These are phyloP conservation scores for Saturnispora zaruensis DNA, from an alignment of 805 yeast genomes.

Conservation along the genomic window DNA sequence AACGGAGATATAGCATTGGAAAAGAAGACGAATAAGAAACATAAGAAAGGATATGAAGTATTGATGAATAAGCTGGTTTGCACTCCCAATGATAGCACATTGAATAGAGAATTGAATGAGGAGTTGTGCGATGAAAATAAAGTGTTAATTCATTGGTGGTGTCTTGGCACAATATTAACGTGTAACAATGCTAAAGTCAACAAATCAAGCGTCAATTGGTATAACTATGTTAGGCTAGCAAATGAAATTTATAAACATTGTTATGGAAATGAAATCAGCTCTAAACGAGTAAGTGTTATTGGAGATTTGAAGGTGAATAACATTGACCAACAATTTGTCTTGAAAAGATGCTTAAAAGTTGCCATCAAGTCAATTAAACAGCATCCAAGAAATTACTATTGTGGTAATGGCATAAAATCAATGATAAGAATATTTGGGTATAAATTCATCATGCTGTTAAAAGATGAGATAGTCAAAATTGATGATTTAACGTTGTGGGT, in stretches of 20 bases:
- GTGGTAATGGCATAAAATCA: constrained; percentile 32
- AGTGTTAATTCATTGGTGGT: constrained; percentile 5
- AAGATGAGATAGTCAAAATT: background rate
- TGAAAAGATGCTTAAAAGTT: background rate
- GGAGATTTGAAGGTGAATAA: background rate
- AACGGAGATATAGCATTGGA: background rate
- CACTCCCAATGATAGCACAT: background rate
- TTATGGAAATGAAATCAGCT: background rate
- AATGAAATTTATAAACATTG: background rate
- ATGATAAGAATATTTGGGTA: constrained; percentile 6
- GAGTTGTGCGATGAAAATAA: background rate
- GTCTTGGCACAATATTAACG: constrained; percentile 13
- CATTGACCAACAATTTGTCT: background rate
- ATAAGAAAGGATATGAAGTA: background rate
- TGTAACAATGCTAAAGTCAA: constrained; percentile 24
- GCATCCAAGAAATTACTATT: constrained; percentile 43
- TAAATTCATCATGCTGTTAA: background rate
- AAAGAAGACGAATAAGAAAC: background rate
- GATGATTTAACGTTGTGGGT: constrained; percentile 13
- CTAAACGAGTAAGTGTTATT: background rate
- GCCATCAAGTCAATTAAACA: constrained; percentile 25
- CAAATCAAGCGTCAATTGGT: constrained; percentile 30
- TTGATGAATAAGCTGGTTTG: background rate
- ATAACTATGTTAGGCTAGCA: constrained; percentile 14
- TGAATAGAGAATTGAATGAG: background rate